These are phyloP conservation scores for Sporothrix pseudoabietina DNA, from an alignment of 2,329 filamentous ascomycete genomes.

Conservation along the genomic window DNA sequence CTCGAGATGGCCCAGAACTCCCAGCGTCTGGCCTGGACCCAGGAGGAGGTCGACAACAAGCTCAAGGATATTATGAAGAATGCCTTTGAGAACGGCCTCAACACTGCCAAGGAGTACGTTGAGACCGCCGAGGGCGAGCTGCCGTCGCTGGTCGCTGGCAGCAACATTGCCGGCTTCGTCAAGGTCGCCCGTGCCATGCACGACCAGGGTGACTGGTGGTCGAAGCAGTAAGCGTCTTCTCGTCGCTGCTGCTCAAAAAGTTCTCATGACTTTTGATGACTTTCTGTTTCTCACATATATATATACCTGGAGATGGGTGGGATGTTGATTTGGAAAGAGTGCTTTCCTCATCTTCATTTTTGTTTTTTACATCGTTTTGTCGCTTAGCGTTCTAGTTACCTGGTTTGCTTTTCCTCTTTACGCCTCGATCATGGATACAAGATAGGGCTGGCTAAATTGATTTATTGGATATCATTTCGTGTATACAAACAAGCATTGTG, in stretches of 20 bases:
- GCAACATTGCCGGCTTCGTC: constrained; percentile 96
- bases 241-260: neutral
- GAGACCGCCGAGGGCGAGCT: constrained; percentile 76
- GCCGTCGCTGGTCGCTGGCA: constrained; percentile 86
- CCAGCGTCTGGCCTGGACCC: constrained; percentile 77
- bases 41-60: constrained; percentile 86
- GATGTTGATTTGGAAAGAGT: constrained; percentile 8
- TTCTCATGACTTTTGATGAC: constrained; percentile 13
- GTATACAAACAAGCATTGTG: neutral
- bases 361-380: constrained; percentile 12
- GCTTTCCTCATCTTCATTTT: neutral
- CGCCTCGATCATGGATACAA: constrained; percentile 9
- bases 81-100: constrained; percentile 85
- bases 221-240: constrained; percentile 34
- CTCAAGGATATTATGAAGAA: constrained; percentile 94
- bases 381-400: constrained; percentile 20
- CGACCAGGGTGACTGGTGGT: constrained; percentile 95
- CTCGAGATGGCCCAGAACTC: constrained; percentile 99
- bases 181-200: constrained; percentile 95
- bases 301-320: constrained; percentile 17
- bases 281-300: neutral
- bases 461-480: constrained; percentile 7
- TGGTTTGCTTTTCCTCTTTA: constrained; percentile 9
- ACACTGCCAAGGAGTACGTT: constrained; percentile 88
- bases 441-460: constrained; percentile 25